Evolutionary conservation across 2,329 filamentous ascomycete genomes (phyloP).

Genomic region (Plenodomus tracheiphilus): DNA sequence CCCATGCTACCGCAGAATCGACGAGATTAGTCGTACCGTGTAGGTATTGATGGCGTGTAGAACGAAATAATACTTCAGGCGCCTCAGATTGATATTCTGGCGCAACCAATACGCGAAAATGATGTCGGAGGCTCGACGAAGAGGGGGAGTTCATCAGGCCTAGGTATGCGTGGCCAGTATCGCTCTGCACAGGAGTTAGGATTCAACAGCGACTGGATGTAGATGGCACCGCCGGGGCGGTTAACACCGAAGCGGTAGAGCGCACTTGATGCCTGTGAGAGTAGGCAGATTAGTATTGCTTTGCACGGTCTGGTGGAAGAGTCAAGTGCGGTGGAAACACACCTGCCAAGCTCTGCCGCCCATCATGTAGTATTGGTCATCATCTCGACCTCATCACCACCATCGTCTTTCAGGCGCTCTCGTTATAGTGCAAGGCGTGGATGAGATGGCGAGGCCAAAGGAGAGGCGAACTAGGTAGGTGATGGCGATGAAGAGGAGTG

Average conservation of each 20-base stretch:
- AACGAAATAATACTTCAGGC: constrained; percentile 11
- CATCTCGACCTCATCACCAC: no score
- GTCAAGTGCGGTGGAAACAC: no score
- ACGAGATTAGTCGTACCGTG: neutral
- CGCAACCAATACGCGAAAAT: constrained; percentile 15
- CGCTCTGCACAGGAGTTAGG: neutral
- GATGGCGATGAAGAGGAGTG: no score
- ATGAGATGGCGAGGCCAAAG: no score
- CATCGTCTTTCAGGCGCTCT: no score
- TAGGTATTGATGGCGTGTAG: neutral
- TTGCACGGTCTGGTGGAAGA: no score
- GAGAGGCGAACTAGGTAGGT: no score
- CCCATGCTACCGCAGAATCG: neutral
- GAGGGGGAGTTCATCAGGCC: neutral
- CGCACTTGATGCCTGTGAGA: constrained; percentile 5
- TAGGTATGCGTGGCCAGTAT: neutral
- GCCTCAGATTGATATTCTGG: constrained; percentile 4
- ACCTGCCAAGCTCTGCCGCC: no score
- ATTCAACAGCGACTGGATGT: neutral
- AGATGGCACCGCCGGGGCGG: neutral
- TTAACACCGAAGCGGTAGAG: constrained; percentile 4
- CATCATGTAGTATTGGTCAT: no score
- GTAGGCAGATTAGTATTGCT: neutral
- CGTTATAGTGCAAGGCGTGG: no score
- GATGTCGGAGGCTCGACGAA: constrained; percentile 11